Base-by-base conservation (phyloP, 805 yeast species). In the Metschnikowia amazonensis region DNA sequence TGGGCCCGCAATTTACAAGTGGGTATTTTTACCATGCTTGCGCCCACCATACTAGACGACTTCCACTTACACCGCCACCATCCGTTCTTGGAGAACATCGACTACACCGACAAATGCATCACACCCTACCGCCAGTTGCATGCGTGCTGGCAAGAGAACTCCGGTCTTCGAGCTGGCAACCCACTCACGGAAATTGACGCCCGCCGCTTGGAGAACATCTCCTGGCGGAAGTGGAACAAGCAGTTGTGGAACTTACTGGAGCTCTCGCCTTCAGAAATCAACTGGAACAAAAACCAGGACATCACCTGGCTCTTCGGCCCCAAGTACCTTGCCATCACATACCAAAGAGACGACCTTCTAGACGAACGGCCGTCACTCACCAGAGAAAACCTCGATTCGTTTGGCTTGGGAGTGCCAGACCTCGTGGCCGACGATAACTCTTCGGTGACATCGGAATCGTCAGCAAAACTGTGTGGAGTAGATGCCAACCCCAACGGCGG, bases 251-350 rank as follows among this genome's bases (percentile, higher is more conserved):
- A 53, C 5, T 56, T 71, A 18, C 36, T 42, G 14, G 70, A 65
- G 42, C 47, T 72, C 6, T 57, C 67, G 44, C 82, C 83, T 1
- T 60, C 65, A 4, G 49, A 50, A 29, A 76, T 78, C 33, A 77
- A 78, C 58, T 78, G 83, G 83, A 70, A 66, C 53, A 78, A 78
- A 55, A 70, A 65, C 45, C 74, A 75, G 47, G 83, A 78, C 54
- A 70, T 76, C 39, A 78, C 81, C 3, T 76, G 78, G 66, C 64
- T 78, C 41, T 78, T 73, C 53, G 83, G 82, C 1, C 82, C 83
- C 17, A 64, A 66, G 46, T 60, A 59, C 46, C 42, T 35, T 10
- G 36, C 31, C 29, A 29, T 30, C 16, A 24, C 35, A 9, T 31
- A 21, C 16, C 42, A 39, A 20, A 13, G 37, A 11, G 17, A 21